phyloP scores from a whole-genome alignment of 1,284 basidiomycete genomes.

The Cryptococcus maquisensis region DNA sequence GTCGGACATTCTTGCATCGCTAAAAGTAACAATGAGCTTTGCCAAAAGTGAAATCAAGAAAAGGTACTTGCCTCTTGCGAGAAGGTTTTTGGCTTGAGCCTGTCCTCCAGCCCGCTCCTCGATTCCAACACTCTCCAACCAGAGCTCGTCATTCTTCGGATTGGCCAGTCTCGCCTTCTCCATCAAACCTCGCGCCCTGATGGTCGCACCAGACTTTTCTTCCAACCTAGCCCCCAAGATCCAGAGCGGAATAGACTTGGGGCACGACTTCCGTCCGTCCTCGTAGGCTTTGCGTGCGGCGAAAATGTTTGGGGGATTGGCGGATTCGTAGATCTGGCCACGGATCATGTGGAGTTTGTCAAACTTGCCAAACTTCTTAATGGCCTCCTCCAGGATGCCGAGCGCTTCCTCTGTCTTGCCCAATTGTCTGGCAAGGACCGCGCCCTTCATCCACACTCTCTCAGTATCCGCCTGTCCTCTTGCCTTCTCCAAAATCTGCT shows the following conservation, averaged over 20 bases:
- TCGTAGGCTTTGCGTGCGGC: conserved; percentile 72
- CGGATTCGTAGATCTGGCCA: conserved; percentile 76
- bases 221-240: conserved; percentile 81
- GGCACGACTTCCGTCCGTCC: conserved; percentile 74
- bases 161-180: conserved; percentile 86
- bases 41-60: background rate
- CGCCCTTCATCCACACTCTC: conserved; percentile 97
- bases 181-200: conserved; percentile 86
- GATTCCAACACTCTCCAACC: conserved; percentile 84
- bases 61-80: conserved; percentile 62
- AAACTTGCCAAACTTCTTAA: conserved; percentile 76
- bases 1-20: conserved; percentile 86
- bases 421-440: conserved; percentile 87
- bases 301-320: conserved; percentile 52
- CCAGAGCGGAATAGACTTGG: conserved; percentile 80
- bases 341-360: conserved; percentile 95
- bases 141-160: conserved; percentile 74
- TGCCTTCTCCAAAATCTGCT: conserved; percentile 80
- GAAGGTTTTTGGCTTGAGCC: conserved; percentile 75
- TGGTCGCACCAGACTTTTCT: conserved; percentile 78
- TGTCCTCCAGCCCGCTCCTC: conserved; percentile 79
- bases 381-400: conserved; percentile 66
- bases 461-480: conserved; percentile 85
- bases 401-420: conserved; percentile 70
- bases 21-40: conserved; percentile 29